Evolutionary conservation across 345 rosid species (phyloP).

Genomic region (Punica granatum): DNA sequence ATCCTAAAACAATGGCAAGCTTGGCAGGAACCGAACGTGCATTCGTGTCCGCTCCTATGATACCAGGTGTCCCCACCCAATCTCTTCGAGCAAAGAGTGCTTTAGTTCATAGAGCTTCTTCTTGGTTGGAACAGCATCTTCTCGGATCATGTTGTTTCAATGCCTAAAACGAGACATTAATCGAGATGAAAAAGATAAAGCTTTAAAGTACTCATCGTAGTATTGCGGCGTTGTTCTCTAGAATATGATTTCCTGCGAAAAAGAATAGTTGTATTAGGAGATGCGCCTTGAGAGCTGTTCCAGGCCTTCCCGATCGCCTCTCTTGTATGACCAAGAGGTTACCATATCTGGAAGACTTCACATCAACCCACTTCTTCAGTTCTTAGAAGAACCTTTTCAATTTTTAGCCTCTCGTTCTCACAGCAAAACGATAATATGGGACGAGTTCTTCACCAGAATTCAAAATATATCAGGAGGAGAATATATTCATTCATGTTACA

Average conservation of each 20-base stretch:
- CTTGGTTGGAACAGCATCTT: slow-evolving; percentile 62
- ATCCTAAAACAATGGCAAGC: slow-evolving; percentile 66
- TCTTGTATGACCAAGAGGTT: slow-evolving; percentile 67
- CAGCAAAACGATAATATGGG: neutral
- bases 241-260: neutral
- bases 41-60: slow-evolving; percentile 75
- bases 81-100: slow-evolving; percentile 65
- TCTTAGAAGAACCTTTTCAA: slow-evolving; percentile 31
- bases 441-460: neutral
- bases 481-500: neutral
- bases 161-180: slow-evolving; percentile 31
- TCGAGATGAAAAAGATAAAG: neutral
- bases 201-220: too few relatives aligned
- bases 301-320: slow-evolving; percentile 57
- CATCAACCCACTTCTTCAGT: slow-evolving; percentile 78
- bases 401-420: neutral
- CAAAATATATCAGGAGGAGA: neutral
- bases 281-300: slow-evolving; percentile 84
- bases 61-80: slow-evolving; percentile 72
- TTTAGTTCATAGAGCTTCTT: slow-evolving; percentile 72
- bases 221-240: neutral
- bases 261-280: neutral
- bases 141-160: slow-evolving; percentile 69
- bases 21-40: slow-evolving; percentile 74
- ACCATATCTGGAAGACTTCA: slow-evolving; percentile 70